Conservation (phyloP, 2,329 filamentous ascomycete genomes). For the Cladosporium austrohemisphaericum region DNA sequence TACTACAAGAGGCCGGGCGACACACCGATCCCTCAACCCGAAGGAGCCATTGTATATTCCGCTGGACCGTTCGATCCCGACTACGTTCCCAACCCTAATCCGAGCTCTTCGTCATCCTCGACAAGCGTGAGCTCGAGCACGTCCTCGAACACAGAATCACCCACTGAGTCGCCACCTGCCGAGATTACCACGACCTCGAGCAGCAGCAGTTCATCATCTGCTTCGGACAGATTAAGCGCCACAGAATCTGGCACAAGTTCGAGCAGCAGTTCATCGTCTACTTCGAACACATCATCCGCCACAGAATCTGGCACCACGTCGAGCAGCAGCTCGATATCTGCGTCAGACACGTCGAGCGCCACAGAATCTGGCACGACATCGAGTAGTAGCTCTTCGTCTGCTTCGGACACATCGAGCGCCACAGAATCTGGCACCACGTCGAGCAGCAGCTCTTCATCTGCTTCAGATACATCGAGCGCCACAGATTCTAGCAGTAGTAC, state of each 20-base stretch:
- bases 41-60: slow-evolving; percentile 5
- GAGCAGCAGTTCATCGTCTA: not conserved
- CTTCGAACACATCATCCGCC: not conserved
- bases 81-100: not conserved
- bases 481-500: not conserved
- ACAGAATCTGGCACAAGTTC: not conserved
- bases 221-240: not conserved
- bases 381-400: not conserved
- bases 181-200: not conserved
- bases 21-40: not conserved
- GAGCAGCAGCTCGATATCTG: not conserved
- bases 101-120: too few species aligned
- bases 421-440: not conserved
- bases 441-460: not conserved
- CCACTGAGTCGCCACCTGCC: not conserved
- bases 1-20: slow-evolving; percentile 8
- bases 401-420: not conserved
- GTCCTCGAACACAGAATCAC: not conserved
- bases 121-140: not conserved
- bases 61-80: not conserved
- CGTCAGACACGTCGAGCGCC: not conserved
- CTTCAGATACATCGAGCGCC: not conserved
- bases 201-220: not conserved
- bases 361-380: not conserved
- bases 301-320: not conserved